Base-by-base conservation (phyloP, 2,329 filamentous ascomycete species). In the Plenodomus tracheiphilus region DNA sequence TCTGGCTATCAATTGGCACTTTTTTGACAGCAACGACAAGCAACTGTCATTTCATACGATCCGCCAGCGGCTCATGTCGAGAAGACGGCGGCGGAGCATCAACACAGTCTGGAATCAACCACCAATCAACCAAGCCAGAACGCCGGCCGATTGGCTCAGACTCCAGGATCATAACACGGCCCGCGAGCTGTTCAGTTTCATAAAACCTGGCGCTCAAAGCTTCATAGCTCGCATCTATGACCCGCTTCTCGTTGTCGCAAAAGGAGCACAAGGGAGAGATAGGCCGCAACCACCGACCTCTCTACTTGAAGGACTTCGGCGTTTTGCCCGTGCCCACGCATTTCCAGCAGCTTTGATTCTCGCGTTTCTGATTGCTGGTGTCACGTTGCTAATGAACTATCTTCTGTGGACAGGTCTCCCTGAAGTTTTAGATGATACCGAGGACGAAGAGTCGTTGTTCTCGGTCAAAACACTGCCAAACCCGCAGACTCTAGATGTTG, bases 91-190 rank as follows among this genome's bases (percentile, higher is more conserved):
- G 46, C 54, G 54, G 51, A 59, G 48, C 36, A 42, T 36, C 10
- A 21, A 58, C 40, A 17, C 43, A 37, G 41, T 47, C 7, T 65
- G 61, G 62, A 64, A 43, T 2, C 77, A 84, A 2, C 77, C 85
- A 10, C 79, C 82, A 18, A 81, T 91, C 51, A 86, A 92, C 61
- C 87, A 90, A 65, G 87, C 87, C 2, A 79, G 88, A 51, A 88
- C 85, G n/a, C 88, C 87, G 1, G 84, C 81, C 3, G 87, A 88
- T 15, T 93, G 89, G 89, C 77, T 92, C 41, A 81, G 82, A 20
- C 78, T 91, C 47, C 89, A 92, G 67, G 88, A 92, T 59, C 87
- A 91, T 59, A 86, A 89, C 62, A 91, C 88, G 1, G 88, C 88
- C 2, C 82, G 81, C 32, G 89, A 92, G 63, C 81, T 92, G 15